These are phyloP conservation scores for Lobosporangium transversale DNA, from an alignment of 192 early-diverging fungal species.

Conservation along the genomic window DNA sequence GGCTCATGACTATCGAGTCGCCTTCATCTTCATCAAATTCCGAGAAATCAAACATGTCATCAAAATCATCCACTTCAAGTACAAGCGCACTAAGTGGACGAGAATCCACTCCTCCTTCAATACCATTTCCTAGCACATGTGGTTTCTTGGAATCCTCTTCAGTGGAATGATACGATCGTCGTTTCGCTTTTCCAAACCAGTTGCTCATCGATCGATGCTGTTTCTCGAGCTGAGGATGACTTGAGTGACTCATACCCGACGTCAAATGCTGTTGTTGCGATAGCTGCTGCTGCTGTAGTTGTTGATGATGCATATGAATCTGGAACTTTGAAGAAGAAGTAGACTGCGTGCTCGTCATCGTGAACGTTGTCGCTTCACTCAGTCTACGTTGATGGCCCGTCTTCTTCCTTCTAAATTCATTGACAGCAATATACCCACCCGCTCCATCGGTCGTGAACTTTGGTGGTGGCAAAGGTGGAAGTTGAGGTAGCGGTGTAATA, in stretches of 20 bases:
- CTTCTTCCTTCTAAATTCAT: constrained; percentile 15
- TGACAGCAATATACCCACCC: neutral
- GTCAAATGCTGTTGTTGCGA: constrained; percentile 8
- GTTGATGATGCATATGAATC: constrained; percentile 4
- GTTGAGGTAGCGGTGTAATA: neutral
- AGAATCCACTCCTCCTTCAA: constrained; percentile 30
- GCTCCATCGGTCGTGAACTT: neutral
- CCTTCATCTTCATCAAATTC: constrained; percentile 21
- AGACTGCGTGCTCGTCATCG: constrained; percentile 15
- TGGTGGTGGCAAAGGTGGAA: constrained; percentile 6
- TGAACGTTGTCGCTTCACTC: constrained; percentile 31
- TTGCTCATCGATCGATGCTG: constrained; percentile 23
- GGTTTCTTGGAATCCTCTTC: constrained; percentile 23
- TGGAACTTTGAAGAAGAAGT: constrained; percentile 6
- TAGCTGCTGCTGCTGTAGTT: constrained; percentile 9
- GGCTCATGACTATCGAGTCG: neutral
- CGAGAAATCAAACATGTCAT: constrained; percentile 26
- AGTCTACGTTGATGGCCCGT: constrained; percentile 26
- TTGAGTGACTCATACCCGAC: constrained; percentile 8
- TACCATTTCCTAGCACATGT: constrained; percentile 23
- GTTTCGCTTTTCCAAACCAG: constrained; percentile 35
- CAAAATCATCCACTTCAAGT: constrained; percentile 5
- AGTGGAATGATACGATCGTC: constrained; percentile 11
- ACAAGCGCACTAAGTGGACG: constrained; percentile 5
- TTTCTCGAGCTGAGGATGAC: constrained; percentile 6